These are phyloP conservation scores for Dysphania ambrosioides DNA, from an alignment of 148 eudicot genomes.

Conservation along the genomic window DNA sequence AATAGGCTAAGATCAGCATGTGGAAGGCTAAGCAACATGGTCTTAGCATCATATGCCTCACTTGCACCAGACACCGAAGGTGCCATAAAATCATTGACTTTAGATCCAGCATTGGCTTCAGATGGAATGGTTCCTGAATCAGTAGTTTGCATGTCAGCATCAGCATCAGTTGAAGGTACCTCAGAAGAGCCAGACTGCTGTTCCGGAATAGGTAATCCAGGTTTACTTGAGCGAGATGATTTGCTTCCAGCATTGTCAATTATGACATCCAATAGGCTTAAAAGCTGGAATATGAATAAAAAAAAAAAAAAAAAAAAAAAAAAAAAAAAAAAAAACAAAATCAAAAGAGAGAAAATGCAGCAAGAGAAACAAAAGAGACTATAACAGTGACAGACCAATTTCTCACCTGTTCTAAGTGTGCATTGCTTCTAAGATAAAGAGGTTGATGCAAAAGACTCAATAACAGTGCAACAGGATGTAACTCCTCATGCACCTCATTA, in stretches of 20 bases:
- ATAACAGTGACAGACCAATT: not conserved
- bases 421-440: conserved; percentile 80
- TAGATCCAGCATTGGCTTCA: conserved; percentile 31
- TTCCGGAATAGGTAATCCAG: conserved; percentile 44
- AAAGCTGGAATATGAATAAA: conserved; percentile 65
- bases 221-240: conserved; percentile 43
- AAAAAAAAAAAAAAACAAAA: not conserved
- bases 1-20: conserved; percentile 70
- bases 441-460: conserved; percentile 83
- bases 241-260: conserved; percentile 80
- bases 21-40: conserved; percentile 59
- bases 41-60: conserved; percentile 35
- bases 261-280: conserved; percentile 78
- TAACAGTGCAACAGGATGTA: conserved; percentile 63
- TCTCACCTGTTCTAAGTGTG: conserved; percentile 93
- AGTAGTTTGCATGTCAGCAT: conserved; percentile 38
- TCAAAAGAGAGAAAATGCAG: not conserved
- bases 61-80: conserved; percentile 48
- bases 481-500: conserved; percentile 30
- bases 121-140: conserved; percentile 40
- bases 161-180: conserved; percentile 36
- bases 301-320: too few species aligned
- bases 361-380: conserved; percentile 5
- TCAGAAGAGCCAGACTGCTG: conserved; percentile 49
- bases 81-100: conserved; percentile 42